phyloP scores from a whole-genome alignment of 805 yeast species.

The Metschnikowia dekortorum region DNA sequence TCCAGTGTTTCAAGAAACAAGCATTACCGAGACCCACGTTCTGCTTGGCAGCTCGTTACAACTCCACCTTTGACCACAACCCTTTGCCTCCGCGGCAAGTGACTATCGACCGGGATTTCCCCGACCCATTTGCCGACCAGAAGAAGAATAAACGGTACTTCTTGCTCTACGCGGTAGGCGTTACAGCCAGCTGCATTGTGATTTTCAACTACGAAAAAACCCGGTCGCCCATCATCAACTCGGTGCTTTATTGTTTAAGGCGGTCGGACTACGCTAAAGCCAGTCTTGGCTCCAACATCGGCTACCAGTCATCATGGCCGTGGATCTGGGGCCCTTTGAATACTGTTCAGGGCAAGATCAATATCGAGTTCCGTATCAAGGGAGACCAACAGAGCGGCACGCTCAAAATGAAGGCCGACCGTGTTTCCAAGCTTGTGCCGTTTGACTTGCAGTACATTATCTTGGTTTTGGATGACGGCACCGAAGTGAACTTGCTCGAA shows the following conservation, averaged over 20 bases:
- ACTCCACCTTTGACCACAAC: neutral
- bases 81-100: constrained; percentile 22
- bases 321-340: constrained; percentile 87
- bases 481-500: constrained; percentile 24
- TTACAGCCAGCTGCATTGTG: constrained; percentile 39
- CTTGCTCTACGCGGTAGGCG: constrained; percentile 38
- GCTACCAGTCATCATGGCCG: constrained; percentile 71
- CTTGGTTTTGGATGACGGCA: constrained; percentile 23
- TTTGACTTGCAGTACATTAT: constrained; percentile 33
- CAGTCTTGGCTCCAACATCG: constrained; percentile 69
- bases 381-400: constrained; percentile 59
- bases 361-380: constrained; percentile 63
- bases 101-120: constrained; percentile 74
- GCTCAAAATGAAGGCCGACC: constrained; percentile 64
- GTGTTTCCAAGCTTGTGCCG: constrained; percentile 52
- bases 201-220: constrained; percentile 93
- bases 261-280: constrained; percentile 63
- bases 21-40: neutral
- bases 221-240: constrained; percentile 81
- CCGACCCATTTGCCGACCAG: constrained; percentile 65
- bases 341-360: constrained; percentile 76
- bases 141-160: constrained; percentile 53
- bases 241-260: constrained; percentile 81
- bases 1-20: neutral
- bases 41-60: constrained; percentile 1